A percentile compares a stretch with the other conserved stretches of the same genome.
phyloP scores from a whole-genome alignment of 1,284 basidiomycete species.

The Pseudozyma tsukubaensis region DNA sequence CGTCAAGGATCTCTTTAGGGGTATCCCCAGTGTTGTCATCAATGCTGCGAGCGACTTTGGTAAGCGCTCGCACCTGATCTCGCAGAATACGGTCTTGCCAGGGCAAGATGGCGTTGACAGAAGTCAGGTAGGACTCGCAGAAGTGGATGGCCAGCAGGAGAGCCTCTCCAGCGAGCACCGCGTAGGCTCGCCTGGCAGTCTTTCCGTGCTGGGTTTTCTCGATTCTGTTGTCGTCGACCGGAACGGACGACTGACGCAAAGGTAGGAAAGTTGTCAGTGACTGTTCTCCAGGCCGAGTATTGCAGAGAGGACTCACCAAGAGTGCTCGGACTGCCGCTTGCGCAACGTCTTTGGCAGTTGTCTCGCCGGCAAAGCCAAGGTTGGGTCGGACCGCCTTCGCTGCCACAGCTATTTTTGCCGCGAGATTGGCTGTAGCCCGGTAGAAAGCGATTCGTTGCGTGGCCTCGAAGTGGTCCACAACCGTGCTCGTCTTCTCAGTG shows the following conservation, averaged over 20 bases:
- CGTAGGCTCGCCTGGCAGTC: conserved; percentile 2
- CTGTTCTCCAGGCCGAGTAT: too few species aligned
- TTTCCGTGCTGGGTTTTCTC: not conserved
- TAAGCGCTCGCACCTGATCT: not conserved
- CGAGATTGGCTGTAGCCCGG: conserved; percentile 26
- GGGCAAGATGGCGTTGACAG: not conserved
- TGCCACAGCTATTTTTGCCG: conserved; percentile 14
- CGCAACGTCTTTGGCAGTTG: conserved; percentile 2
- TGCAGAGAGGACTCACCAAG: conserved; percentile 8
- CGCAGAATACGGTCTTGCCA: not conserved
- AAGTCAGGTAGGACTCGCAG: conserved; percentile 7
- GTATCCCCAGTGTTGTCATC: not conserved
- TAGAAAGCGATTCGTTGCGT: conserved; percentile 15
- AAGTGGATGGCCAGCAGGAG: conserved; percentile 18
- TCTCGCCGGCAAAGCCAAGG: conserved; percentile 9
- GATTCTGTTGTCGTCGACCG: not conserved
- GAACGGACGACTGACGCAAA: not conserved
- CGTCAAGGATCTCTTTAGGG: conserved; percentile 5
- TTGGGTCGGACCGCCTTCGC: conserved; percentile 4
- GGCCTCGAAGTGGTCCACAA: conserved; percentile 15
- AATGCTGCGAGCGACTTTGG: conserved; percentile 2
- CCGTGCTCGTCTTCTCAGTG: not conserved
- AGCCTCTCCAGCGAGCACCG: conserved; percentile 25
- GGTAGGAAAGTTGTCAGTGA: not conserved
- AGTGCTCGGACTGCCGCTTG: conserved; percentile 6